These are phyloP conservation scores for Globisporangium alternatum DNA, from an alignment of 352 stramenopile species.

Conservation along the genomic window DNA sequence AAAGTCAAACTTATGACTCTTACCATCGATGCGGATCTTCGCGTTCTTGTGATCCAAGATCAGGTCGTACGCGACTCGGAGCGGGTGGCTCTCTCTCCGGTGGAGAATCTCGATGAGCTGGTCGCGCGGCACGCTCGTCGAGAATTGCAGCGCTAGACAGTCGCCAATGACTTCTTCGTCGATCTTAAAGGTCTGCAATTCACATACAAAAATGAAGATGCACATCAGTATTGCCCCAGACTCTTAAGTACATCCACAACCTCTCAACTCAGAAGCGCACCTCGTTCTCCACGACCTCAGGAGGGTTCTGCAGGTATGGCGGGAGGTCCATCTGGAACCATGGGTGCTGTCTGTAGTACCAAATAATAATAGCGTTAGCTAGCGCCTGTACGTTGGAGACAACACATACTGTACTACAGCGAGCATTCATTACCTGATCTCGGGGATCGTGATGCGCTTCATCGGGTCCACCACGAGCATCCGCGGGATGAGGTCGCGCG, in stretches of 20 bases:
- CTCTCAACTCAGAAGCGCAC: constrained; percentile 27
- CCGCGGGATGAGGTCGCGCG: constrained; percentile 95
- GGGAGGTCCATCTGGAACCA: constrained; percentile 99
- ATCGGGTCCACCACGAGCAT: constrained; percentile 99
- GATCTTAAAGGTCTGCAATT: constrained; percentile 66
- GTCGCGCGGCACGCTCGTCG: constrained; percentile 44
- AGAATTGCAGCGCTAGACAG: constrained; percentile 55
- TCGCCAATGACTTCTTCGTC: constrained; percentile 70
- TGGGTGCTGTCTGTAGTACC: constrained; percentile 78
- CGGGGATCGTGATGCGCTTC: constrained; percentile 98
- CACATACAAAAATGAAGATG: neutral
- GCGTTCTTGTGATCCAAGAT: constrained; percentile 98
- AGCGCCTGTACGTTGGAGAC: no score
- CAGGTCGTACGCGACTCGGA: constrained; percentile 96
- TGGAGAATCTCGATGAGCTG: constrained; percentile 56
- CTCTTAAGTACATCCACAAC: neutral
- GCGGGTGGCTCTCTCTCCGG: constrained; percentile 56
- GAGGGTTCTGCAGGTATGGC: constrained; percentile 95
- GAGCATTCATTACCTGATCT: constrained; percentile 97
- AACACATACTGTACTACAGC: no score
- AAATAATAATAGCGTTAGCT: neutral
- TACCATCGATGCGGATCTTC: constrained; percentile 89
- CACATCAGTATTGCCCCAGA: neutral
- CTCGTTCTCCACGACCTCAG: constrained; percentile 96
- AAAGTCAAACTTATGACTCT: neutral